Base-by-base conservation (phyloP, 2,329 filamentous ascomycete genomes). In the Talaromyces amestolkiae region DNA sequence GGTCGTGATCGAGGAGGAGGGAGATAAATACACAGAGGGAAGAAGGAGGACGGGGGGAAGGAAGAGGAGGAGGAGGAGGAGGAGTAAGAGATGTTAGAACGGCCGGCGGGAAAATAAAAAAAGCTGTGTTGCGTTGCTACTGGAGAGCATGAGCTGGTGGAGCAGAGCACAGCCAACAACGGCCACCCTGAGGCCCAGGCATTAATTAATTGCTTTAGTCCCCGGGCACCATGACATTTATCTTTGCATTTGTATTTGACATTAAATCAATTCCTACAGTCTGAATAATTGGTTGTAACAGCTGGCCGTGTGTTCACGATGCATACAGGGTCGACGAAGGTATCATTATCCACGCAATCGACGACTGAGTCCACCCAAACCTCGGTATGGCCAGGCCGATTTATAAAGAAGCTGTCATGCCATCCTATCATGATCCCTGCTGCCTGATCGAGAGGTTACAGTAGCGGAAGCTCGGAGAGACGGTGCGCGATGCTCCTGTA, bases 131-230 rank as follows among this genome's bases (percentile, higher is more conserved):
- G 65, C 61, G 61, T 69, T 67, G 53, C 53, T 56, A 56, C 53
- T 67, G 67, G 65, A 69, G 56, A 39, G 45, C 56, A n/a, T 62
- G 64, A 67, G 66, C 65, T 73, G 71, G 73, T 71, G 71, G 72
- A 74, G 70, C 72, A 69, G 69, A 71, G 66, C 68, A 70, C 70
- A 69, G 51, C 61, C 51, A 63, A 63, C 61, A 33, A 33, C 39
- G 58, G 39, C 53, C 53, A 56, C 53, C 27, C 49, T 54, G 49
- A 54, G 49, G 49, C 49, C 49, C 49, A 54, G 49, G 49, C 49
- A 54, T 54, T 54, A 56, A 56, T 43, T 60, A 66, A 68, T 69
- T 43, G n/a, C 13, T 13, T 22, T 61, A 53, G 45, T 53, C 19
- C 33, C 45, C 13, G 59, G 27, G 24, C 33, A 15, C 53, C 53